Conservation (phyloP, 768 basidiomycete genomes). For the Mrakia hoshinonis region DNA sequence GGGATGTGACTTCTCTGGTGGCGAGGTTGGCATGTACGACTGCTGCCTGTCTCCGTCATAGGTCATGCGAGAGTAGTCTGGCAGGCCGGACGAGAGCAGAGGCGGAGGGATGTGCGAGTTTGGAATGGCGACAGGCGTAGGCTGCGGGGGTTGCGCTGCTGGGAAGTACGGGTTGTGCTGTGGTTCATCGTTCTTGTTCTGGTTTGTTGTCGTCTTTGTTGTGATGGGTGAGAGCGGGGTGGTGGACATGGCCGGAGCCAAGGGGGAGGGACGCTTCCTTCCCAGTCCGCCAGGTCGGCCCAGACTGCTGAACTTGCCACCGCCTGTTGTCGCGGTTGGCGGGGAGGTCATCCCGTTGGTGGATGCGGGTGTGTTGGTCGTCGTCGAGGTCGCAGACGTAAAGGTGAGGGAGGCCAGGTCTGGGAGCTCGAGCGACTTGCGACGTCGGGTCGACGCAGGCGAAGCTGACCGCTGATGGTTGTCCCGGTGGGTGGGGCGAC, state of each 20-base stretch:
- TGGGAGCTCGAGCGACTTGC: constrained; percentile 62
- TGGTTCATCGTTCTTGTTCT: neutral
- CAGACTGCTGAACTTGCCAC: neutral
- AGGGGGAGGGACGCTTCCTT: constrained; percentile 24
- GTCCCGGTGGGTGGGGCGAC: neutral
- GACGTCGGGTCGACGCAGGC: constrained; percentile 1
- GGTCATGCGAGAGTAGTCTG: constrained; percentile 27
- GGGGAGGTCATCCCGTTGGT: neutral
- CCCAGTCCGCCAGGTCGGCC: constrained; percentile 3
- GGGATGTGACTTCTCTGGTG: neutral
- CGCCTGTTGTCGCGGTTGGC: neutral
- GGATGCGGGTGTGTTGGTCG: neutral
- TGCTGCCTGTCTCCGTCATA: constrained; percentile 5
- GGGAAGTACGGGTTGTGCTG: constrained; percentile 28
- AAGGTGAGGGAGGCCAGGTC: constrained; percentile 55
- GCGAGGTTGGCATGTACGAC: constrained; percentile 2
- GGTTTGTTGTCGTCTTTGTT: neutral
- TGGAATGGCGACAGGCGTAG: constrained; percentile 22
- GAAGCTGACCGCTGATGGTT: neutral
- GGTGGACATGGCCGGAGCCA: constrained; percentile 23
- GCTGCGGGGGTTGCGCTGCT: neutral
- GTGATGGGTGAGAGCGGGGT: constrained; percentile 27
- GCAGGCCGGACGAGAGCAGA: constrained; percentile 16
- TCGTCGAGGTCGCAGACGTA: constrained; percentile 36
- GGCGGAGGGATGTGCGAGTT: neutral